phyloP scores from a whole-genome alignment of 2,329 filamentous ascomycete species.

The Tolypocladium tundrense region DNA sequence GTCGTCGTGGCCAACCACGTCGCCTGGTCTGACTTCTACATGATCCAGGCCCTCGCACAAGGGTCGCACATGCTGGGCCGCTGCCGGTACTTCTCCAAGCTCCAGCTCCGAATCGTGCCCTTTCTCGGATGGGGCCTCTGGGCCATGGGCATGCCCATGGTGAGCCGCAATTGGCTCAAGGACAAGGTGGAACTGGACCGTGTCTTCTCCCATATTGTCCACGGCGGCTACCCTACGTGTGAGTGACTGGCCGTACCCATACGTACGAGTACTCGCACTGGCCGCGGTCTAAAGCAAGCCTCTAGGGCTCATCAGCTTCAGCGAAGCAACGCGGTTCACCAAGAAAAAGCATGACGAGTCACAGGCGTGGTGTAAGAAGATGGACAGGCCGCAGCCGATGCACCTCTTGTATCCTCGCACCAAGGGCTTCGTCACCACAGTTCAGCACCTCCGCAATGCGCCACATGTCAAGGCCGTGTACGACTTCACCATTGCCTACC shows the following conservation, averaged over 20 bases:
- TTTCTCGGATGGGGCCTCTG: conserved; percentile 55
- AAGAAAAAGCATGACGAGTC: conserved; percentile 40
- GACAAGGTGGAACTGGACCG: conserved; percentile 46
- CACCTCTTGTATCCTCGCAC: conserved; percentile 51
- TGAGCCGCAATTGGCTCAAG: conserved; percentile 47
- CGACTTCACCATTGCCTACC: conserved; percentile 45
- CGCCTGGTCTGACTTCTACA: conserved; percentile 53
- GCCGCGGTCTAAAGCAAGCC: background rate
- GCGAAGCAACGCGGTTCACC: conserved; percentile 52
- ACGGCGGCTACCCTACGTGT: conserved; percentile 47
- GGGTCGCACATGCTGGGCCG: conserved; percentile 47
- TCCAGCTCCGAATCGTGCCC: conserved; percentile 46
- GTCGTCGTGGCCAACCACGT: conserved; percentile 52
- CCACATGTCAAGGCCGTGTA: conserved; percentile 44
- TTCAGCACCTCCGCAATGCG: conserved; percentile 41
- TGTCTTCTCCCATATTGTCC: conserved; percentile 44
- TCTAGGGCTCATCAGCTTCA: conserved; percentile 54
- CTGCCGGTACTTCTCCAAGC: conserved; percentile 53
- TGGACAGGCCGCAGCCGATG: conserved; percentile 38
- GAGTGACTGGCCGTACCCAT: conserved; percentile 16
- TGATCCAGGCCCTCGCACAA: conserved; percentile 48
- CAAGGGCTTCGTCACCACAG: conserved; percentile 50
- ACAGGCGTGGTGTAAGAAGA: conserved; percentile 39
- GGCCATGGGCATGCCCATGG: conserved; percentile 56
- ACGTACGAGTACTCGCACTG: too few relatives aligned